Evolutionary conservation across 768 basidiomycete species (phyloP), one percentile per base, ranked within the genome.

Genomic region (Pleurotus sapidus): DNA sequence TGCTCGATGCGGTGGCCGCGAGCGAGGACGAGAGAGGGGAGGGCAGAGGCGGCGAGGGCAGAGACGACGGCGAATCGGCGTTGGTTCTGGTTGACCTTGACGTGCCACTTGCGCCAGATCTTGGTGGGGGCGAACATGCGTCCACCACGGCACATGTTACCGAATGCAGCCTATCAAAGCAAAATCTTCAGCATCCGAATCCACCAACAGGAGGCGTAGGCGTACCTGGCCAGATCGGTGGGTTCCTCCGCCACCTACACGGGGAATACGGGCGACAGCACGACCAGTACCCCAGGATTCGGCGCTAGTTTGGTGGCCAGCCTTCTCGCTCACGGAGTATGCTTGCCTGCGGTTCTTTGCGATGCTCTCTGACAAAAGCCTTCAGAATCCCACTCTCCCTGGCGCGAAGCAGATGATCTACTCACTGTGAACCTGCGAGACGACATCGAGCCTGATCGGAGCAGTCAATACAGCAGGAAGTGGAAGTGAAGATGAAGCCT

Each of bases 251-350:
- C 97, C 97, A 70, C 93, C 93, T 62, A 99, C 96, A 91, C 97
- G 96, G 75, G 97, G 97, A 72, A 99, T 98, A 95, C 97, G 97
- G 24, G 96, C 96, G 63, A 99, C 97, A 64, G 97, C 97, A 77
- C 97, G 95, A 88, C 97, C 97, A 64, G 97, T 99, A 77, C 97
- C 97, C 97, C 97, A 99, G 37, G 96, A 98, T 77, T 98, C 96
- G 61, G 97, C 96, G 60, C 88, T 91, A 65, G 97, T 98, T 78
- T 99, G 96, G 82, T 98, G 94, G 66, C 97, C 97, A 59, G 97
- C 97, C 79, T 98, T 97, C 77, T 91, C 89, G 75, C 87, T 91
- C 70, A 98, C 97, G 66, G 95, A 80, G 77, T 98, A 98, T 24
- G 96, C 87, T 81, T 98, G 96, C 68, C 95, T 87, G 77, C 84